Conservation (phyloP, 1,284 basidiomycete genomes). For the Rhodotorula sp. region DNA sequence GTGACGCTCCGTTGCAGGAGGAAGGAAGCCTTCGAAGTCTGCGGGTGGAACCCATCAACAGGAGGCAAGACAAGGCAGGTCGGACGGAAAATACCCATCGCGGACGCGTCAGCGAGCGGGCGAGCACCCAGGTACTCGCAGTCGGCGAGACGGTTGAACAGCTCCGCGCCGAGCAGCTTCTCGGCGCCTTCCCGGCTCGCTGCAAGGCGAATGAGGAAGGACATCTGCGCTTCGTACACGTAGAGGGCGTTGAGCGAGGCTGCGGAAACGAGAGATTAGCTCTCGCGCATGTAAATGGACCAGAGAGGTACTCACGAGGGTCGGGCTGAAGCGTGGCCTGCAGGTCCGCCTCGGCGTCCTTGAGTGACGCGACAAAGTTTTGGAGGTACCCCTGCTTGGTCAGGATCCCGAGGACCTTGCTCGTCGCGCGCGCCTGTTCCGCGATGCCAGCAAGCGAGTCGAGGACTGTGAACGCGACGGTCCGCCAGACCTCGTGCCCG, state of each 20-base stretch:
- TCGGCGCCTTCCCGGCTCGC: constrained; percentile 80
- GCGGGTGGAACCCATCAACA: neutral
- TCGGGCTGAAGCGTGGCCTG: constrained; percentile 81
- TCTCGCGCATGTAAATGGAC: fast-evolving
- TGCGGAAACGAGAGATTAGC: constrained; percentile 46
- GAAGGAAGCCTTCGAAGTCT: constrained; percentile 83
- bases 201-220: constrained; percentile 78
- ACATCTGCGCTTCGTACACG: constrained; percentile 92
- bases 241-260: constrained; percentile 88
- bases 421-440: constrained; percentile 53
- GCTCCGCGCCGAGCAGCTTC: constrained; percentile 72
- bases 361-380: constrained; percentile 78
- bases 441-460: constrained; percentile 63
- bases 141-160: constrained; percentile 74
- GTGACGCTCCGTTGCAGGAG: constrained; percentile 80
- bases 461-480: constrained; percentile 81
- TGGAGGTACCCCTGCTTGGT: constrained; percentile 74
- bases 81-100: constrained; percentile 62
- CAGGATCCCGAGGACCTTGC: constrained; percentile 55
- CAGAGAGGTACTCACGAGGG: constrained; percentile 62
- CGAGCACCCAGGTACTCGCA: constrained; percentile 83
- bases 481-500: constrained; percentile 94
- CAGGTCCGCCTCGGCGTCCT: constrained; percentile 76
- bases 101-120: constrained; percentile 75
- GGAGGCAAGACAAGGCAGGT: neutral